Conservation (phyloP, 257 asterid species). For the Scutellaria minor region DNA sequence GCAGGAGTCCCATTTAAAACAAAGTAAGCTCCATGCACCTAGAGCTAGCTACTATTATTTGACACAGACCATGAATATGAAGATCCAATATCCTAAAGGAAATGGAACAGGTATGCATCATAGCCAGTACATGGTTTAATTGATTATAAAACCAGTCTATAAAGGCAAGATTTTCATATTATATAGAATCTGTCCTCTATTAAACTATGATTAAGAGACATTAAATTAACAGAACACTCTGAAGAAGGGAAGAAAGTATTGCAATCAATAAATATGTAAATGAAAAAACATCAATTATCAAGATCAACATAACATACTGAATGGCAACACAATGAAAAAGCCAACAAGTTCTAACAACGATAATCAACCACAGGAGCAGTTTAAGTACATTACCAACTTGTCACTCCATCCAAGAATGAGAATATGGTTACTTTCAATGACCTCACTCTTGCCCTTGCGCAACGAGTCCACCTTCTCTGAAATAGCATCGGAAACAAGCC, state of each 20-base stretch:
- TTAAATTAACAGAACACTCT: neutral
- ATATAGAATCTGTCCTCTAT: conserved; percentile 13
- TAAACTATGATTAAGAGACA: conserved; percentile 9
- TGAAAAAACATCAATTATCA: conserved; percentile 6
- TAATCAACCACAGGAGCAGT: conserved; percentile 7
- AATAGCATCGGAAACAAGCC: conserved; percentile 98
- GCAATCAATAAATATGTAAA: conserved; percentile 18
- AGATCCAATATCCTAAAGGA: conserved; percentile 15
- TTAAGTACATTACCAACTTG: conserved; percentile 72
- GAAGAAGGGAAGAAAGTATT: neutral
- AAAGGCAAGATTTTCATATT: neutral
- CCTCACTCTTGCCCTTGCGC: conserved; percentile 98
- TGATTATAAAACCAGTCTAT: conserved; percentile 21
- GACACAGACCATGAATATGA: neutral
- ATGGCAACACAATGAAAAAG: conserved; percentile 30
- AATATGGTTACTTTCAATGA: conserved; percentile 88
- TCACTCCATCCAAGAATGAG: conserved; percentile 99
- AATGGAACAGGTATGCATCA: conserved; percentile 12
- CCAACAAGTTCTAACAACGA: conserved; percentile 25
- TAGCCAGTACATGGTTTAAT: neutral
- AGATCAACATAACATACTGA: conserved; percentile 15
- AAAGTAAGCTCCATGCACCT: conserved; percentile 14
- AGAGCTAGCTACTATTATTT: neutral
- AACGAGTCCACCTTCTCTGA: conserved; percentile 96
- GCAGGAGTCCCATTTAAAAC: conserved; percentile 7